These are phyloP conservation scores for Aureoboletus auriporus DNA, from an alignment of 768 basidiomycete genomes.

Conservation along the genomic window DNA sequence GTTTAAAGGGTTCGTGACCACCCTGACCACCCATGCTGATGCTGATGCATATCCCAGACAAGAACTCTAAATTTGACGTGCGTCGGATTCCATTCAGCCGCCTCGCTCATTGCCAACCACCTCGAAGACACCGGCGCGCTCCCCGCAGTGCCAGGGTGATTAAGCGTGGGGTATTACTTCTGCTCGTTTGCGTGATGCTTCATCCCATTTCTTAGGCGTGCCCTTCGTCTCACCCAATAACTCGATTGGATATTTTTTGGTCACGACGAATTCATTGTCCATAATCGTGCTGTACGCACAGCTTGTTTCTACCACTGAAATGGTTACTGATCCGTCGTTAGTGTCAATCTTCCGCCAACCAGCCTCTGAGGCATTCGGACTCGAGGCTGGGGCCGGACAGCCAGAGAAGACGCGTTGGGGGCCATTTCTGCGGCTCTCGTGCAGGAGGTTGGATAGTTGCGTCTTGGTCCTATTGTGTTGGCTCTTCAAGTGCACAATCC, in stretches of 20 bases:
- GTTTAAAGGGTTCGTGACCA: constrained; percentile 13
- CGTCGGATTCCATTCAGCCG: constrained; percentile 20
- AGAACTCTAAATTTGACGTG: constrained; percentile 14
- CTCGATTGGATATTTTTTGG: constrained; percentile 44
- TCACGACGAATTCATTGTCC: constrained; percentile 18
- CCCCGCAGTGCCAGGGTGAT: constrained; percentile 21
- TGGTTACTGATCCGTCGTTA: constrained; percentile 18
- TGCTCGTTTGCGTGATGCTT: background rate
- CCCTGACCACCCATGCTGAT: constrained; percentile 13
- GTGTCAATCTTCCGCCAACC: constrained; percentile 23
- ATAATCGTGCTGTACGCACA: constrained; percentile 19
- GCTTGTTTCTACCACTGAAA: constrained; percentile 10
- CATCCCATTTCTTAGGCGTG: constrained; percentile 10
- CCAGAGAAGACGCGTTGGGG: constrained; percentile 24
- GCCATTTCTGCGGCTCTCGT: constrained; percentile 18
- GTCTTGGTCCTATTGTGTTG: no score
- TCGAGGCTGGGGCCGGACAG: constrained; percentile 10
- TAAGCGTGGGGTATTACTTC: background rate
- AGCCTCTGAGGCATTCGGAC: constrained; percentile 11
- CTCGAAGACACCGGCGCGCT: constrained; percentile 15
- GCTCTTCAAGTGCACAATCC: constrained; percentile 21
- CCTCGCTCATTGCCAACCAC: constrained; percentile 25
- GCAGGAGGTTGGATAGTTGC: constrained; percentile 31
- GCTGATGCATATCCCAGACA: constrained; percentile 18
- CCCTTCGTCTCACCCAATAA: constrained; percentile 43